Base-by-base conservation (phyloP, 1,139 yeast genomes). In the Protomyces pachydermus region DNA sequence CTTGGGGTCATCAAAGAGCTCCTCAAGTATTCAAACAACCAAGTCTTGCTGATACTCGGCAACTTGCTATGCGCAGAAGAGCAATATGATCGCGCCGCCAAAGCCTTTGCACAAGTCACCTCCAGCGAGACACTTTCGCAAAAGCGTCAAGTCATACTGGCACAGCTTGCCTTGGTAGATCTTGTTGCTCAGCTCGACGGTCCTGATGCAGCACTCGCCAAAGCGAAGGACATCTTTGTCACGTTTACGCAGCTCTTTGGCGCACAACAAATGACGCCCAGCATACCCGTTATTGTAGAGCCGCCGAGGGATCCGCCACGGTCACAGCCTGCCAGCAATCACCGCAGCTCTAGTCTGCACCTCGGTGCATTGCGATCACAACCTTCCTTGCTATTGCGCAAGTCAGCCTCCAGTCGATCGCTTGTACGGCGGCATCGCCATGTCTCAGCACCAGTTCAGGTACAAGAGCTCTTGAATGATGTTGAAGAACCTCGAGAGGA, bases 111-210 rank as follows among this genome's bases (percentile, higher is more conserved):
- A 8, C 46, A 50, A 12, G 51, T 56, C n/a, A 18, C 18, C 20
- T 12, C 46, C 18, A 3, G 9, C 9, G 46, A 42, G 20, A 42
- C 46, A 4, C 16, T 42, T 1, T 50, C 56, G 42, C 48, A 67
- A 5, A 69, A 68, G 61, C 66, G 67, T 12, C 66, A 66, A 51
- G 66, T 68, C 5, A 46, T 48, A 20, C 8, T 12, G 1, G 35
- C 35, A 34, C 32, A 25, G 34, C 53, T 48, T 9, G 35, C 32
- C 28, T 14, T 48, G n/a, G 14, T 25, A 10, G 53, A 48, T 8
- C 34, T 25, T 8, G 28, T n/a, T 6, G 53, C 35, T 20, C 5
- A 14, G 10, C 9, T 42, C 18, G 10, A 42, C 9, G 46, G 46
- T 42, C 16, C 46, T 14, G 46, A 12, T 5, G 18, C 14, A 16